Evolutionary conservation across 2,329 filamentous ascomycete genomes (phyloP).

Genomic region (Dactylellina leptospora): DNA sequence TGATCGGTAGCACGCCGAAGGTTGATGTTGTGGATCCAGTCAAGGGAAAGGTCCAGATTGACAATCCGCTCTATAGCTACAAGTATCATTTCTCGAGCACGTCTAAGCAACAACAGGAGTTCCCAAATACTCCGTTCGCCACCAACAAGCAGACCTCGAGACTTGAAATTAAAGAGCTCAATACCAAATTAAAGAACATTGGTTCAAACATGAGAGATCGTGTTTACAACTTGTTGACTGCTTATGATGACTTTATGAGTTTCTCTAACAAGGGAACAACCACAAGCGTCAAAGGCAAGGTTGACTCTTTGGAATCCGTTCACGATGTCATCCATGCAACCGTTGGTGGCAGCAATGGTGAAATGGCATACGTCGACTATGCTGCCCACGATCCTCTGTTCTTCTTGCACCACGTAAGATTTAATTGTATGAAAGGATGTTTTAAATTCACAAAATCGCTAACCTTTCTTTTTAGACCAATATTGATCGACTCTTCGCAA

Average conservation of each 20-base stretch:
- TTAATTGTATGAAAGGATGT: not conserved
- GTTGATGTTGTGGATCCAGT: constrained; percentile 68
- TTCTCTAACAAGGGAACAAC: constrained; percentile 72
- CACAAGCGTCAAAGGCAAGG: constrained; percentile 16
- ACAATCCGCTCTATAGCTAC: constrained; percentile 71
- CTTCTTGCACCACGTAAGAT: constrained; percentile 71
- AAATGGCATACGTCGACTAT: constrained; percentile 71
- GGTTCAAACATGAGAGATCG: constrained; percentile 37
- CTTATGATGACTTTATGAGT: constrained; percentile 73
- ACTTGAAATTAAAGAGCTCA: constrained; percentile 14
- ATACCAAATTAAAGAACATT: constrained; percentile 33
- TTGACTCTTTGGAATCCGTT: constrained; percentile 72
- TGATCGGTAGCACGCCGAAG: constrained; percentile 48
- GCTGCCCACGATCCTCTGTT: constrained; percentile 82
- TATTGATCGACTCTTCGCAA: constrained; percentile 76
- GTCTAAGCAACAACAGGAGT: not conserved
- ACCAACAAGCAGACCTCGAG: constrained; percentile 18
- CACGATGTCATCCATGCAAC: constrained; percentile 70
- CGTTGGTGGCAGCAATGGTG: constrained; percentile 50
- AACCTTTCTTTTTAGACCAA: constrained; percentile 62
- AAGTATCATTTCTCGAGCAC: constrained; percentile 61
- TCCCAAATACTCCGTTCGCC: constrained; percentile 20
- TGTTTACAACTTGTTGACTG: constrained; percentile 57
- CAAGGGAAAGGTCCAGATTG: constrained; percentile 65
- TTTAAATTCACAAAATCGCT: not conserved